Evolutionary conservation across 176 grass and related monocot genomes (phyloP), one percentile per base, ranked within the genome.

Genomic region (Triticum turgidum): DNA sequence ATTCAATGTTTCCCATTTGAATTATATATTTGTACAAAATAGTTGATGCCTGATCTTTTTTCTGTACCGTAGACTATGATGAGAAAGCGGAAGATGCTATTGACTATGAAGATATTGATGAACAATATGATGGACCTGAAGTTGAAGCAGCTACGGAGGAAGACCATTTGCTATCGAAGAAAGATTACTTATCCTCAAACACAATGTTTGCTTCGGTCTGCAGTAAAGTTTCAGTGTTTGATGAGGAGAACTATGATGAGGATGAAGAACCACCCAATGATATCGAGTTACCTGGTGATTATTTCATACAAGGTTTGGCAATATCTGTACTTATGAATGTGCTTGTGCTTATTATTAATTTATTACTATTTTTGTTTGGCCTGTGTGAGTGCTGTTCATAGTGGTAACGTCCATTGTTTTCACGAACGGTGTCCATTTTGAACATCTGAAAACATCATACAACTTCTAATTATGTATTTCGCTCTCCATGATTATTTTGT

Each of bases 71-170:
- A 98, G 96, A 98, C 88, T 98, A 98, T 78, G 93, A 96, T 88
- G 96, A 95, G 87, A 98, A 98, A 82, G 96, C 92, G 80, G 96
- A 98, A 84, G 96, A 98, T 86, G 96, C 96, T 86, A 83, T 98
- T 67, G 88, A 98, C 83, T 98, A 98, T 85, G 93, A 96, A 94
- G 96, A 96, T 85, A 96, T 98, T 77, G 96, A 98, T 89, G 96
- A 98, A 86, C 90, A 96, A 82, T 98, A 98, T 91, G 96, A 98
- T 92, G 96, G 96, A 65, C 96, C 96, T 91, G 96, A 98, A 89
- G 88, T 95, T 86, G 90, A 98, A 81, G 82, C 90, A 59, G 45
- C 86, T 77, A 96, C 90, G 30, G 96, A 98, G 85, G 93, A 95
- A 85, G 94, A 98, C 51, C 89, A 92, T 87, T 87, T 96, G 76